Percentiles rank a stretch among this genome's conserved stretches.
Conservation (phyloP, 495 filamentous ascomycete species). For the Tuber indicum region DNA sequence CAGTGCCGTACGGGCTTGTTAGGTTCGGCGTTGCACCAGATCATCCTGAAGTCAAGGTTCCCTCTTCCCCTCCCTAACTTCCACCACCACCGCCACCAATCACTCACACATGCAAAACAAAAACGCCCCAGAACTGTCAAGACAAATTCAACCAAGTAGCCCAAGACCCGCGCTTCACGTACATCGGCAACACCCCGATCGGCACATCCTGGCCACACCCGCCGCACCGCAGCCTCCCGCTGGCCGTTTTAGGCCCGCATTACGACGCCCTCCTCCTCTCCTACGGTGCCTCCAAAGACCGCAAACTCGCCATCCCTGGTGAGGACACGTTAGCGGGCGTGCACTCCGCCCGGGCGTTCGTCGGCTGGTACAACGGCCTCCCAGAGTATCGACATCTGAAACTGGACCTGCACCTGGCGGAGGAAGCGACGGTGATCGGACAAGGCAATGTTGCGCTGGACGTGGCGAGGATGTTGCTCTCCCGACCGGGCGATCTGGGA, state of each 20-base stretch:
- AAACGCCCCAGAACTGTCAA: conserved; percentile 67
- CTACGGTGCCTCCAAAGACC: conserved; percentile 83
- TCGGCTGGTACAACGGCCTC: conserved; percentile 97
- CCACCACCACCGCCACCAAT: neutral
- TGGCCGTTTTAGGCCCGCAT: conserved; percentile 64
- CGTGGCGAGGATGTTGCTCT: conserved; percentile 79
- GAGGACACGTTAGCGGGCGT: conserved; percentile 66
- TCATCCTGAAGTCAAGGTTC: conserved; percentile 95
- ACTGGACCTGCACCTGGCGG: conserved; percentile 66
- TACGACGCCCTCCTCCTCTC: conserved; percentile 91
- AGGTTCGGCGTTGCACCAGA: conserved; percentile 93
- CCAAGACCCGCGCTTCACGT: conserved; percentile 71
- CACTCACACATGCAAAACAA: neutral
- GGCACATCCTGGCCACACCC: conserved; percentile 50
- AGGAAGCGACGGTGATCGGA: conserved; percentile 82
- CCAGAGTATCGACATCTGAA: conserved; percentile 72
- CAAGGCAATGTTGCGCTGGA: conserved; percentile 96
- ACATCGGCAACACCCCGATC: conserved; percentile 81
- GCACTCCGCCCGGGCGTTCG: conserved; percentile 85
- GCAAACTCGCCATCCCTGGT: conserved; percentile 69
- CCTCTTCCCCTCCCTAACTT: conserved; percentile 11
- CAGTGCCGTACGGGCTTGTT: conserved; percentile 85
- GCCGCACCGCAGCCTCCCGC: conserved; percentile 52
- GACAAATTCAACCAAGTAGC: conserved; percentile 89
- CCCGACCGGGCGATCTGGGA: conserved; percentile 60